Base-by-base conservation (phyloP, 1,284 basidiomycete species). In the Ustilago curta region DNA sequence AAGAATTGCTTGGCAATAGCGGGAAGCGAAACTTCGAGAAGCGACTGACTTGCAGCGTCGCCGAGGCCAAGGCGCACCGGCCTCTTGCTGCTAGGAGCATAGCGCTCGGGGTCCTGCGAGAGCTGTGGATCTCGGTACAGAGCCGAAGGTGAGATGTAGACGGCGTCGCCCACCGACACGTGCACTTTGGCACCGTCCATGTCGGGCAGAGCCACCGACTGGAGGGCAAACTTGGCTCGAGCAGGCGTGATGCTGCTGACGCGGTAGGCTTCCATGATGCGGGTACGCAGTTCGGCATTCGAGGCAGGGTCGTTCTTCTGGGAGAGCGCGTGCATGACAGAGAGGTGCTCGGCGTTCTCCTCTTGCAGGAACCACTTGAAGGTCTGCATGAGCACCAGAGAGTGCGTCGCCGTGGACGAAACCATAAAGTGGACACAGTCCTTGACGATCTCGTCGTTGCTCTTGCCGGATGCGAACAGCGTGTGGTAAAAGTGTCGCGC, bases 1-100 rank as follows among this genome's bases (percentile, higher is more conserved):
- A 76, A 70, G 45, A 76, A 69, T 45, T 71, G 61, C 52, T 65
- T 70, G 23, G 70, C 74, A 14, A 76, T 69, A 40, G 66, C 70
- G 19, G 74, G 74, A 23, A 76, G 60, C 2, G 70, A 56, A 8
- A 67, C 53, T 14, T 76, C 70, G 52, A 73, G 70, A 40, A 76
- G 60, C 23, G 54, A 40, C 50, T 76, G 74, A 4, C 56, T 66
- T 14, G 70, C 62, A 8, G 62, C 25, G 23, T 76, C 74, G 25
- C 74, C 74, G 25, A 76, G 70, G 35, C 74, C 74, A 14, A 76
- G 68, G 43, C 60, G 62, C 16, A 72, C 59, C 19, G 61, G 65
- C 8, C 18, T 11, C 27, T 56, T 61, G 66, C 51, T 60, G 48
- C 37, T 49, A 5, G 64, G 58, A 8, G 52, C n/a, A 16, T 59